Conservation (phyloP, 768 basidiomycete genomes). For the Termitomyces sp. region DNA sequence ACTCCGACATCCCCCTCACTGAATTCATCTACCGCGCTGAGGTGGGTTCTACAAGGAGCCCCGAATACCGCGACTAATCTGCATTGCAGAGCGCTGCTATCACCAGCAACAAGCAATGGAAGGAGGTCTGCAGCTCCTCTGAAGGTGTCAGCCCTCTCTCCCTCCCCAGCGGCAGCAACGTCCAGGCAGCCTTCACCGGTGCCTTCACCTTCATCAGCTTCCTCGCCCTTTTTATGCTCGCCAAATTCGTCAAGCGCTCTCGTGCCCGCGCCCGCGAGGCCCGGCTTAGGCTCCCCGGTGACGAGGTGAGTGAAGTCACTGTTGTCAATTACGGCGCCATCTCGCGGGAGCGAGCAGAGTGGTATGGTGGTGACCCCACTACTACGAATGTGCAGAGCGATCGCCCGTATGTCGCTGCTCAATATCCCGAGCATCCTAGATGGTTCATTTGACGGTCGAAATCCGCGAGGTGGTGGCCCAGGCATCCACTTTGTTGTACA, state of each 20-base stretch:
- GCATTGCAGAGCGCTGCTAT: constrained; percentile 43
- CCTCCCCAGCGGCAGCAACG: constrained; percentile 17
- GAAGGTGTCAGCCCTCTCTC: constrained; percentile 21
- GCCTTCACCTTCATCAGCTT: constrained; percentile 36
- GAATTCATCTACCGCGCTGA: constrained; percentile 83
- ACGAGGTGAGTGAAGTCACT: constrained; percentile 42
- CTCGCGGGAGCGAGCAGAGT: constrained; percentile 13
- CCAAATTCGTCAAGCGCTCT: constrained; percentile 35
- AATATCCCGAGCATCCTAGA: constrained; percentile 29
- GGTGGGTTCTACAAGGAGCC: constrained; percentile 34
- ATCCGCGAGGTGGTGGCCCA: constrained; percentile 9
- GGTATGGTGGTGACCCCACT: not conserved
- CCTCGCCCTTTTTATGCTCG: constrained; percentile 32
- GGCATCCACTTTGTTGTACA: not conserved
- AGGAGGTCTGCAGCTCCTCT: constrained; percentile 36
- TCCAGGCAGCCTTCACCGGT: constrained; percentile 30
- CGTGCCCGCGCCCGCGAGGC: constrained; percentile 33
- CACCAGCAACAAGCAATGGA: constrained; percentile 54
- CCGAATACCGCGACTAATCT: not conserved
- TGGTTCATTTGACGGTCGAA: constrained; percentile 22
- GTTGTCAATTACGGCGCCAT: constrained; percentile 35
- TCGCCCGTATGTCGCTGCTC: constrained; percentile 4
- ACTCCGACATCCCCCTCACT: constrained; percentile 74
- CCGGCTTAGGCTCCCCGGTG: constrained; percentile 40
- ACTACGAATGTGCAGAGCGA: not conserved